Evolutionary conservation across 352 stramenopile species (phyloP).

Genomic region (Globisporangium iwayamae): DNA sequence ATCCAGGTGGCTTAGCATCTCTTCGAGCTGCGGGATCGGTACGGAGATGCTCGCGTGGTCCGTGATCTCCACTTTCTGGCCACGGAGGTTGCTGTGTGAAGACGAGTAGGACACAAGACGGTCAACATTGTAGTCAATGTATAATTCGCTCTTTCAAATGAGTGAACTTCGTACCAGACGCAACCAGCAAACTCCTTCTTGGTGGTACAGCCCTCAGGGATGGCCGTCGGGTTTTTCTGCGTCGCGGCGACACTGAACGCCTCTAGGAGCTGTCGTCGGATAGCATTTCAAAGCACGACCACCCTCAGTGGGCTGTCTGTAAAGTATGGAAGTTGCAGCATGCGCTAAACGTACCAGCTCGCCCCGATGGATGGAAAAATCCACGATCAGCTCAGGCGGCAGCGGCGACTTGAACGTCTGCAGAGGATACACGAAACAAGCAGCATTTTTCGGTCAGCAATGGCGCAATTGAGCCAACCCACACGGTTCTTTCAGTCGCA

Average conservation of each 20-base stretch:
- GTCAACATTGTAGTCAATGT: neutral
- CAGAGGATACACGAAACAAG: neutral
- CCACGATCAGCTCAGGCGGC: slow-evolving; percentile 69
- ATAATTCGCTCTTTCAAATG: neutral
- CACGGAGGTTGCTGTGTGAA: slow-evolving; percentile 49
- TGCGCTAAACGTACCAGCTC: slow-evolving; percentile 44
- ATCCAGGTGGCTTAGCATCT: slow-evolving; percentile 70
- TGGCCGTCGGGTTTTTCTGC: slow-evolving; percentile 46
- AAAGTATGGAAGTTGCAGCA: too few relatives aligned
- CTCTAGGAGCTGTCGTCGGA: slow-evolving; percentile 60
- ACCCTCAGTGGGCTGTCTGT: neutral
- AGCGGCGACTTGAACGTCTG: slow-evolving; percentile 72
- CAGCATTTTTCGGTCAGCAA: neutral
- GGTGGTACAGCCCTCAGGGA: slow-evolving; percentile 59
- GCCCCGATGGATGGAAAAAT: slow-evolving; percentile 80
- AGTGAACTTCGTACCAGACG: slow-evolving; percentile 47
- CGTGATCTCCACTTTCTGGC: slow-evolving; percentile 76
- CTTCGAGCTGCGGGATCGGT: slow-evolving; percentile 72
- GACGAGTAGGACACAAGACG: neutral
- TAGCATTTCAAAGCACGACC: neutral
- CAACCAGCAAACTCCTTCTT: slow-evolving; percentile 80
- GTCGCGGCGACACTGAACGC: slow-evolving; percentile 56
- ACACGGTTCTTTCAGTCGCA: slow-evolving; percentile 20
- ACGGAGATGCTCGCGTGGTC: slow-evolving; percentile 65
- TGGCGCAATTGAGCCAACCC: neutral